phyloP scores from a whole-genome alignment of 2,329 filamentous ascomycete species.

The Trichoderma gracile region DNA sequence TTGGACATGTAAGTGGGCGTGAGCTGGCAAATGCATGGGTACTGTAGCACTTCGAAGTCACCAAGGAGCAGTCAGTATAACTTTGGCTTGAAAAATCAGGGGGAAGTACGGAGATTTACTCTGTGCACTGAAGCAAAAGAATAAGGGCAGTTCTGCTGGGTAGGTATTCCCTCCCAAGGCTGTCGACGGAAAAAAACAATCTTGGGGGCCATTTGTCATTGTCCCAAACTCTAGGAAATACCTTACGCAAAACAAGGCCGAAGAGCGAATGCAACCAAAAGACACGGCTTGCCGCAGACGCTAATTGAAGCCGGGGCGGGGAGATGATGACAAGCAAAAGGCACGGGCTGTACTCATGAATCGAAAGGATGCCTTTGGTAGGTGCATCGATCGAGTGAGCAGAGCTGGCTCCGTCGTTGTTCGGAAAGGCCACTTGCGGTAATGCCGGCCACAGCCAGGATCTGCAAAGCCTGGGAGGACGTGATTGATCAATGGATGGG shows the following conservation, averaged over 20 bases:
- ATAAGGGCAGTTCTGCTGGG: too few relatives aligned
- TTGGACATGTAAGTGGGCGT: neutral
- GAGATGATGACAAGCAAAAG: neutral
- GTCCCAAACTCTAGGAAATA: neutral
- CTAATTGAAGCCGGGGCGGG: neutral
- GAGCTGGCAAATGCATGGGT: neutral
- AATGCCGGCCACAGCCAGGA: slow-evolving; percentile 20
- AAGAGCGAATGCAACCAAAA: slow-evolving; percentile 2
- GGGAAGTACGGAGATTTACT: too few relatives aligned
- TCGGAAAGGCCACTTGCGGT: slow-evolving; percentile 5
- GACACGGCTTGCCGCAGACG: neutral
- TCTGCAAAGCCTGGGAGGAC: neutral
- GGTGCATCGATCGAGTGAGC: too few relatives aligned
- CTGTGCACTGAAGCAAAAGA: too few relatives aligned
- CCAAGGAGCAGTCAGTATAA: too few relatives aligned
- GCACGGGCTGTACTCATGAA: too few relatives aligned
- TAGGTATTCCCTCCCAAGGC: too few relatives aligned
- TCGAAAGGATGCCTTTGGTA: neutral
- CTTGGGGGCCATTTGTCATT: too few relatives aligned
- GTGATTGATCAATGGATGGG: too few relatives aligned
- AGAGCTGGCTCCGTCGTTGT: slow-evolving; percentile 6
- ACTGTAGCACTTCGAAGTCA: neutral
- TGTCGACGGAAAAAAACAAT: too few relatives aligned
- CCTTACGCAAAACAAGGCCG: neutral
- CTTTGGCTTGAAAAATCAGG: too few relatives aligned